Evolutionary conservation across 495 filamentous ascomycete genomes (phyloP), one percentile per base, ranked within the genome.

Genomic region (Sordaria brevicollis): DNA sequence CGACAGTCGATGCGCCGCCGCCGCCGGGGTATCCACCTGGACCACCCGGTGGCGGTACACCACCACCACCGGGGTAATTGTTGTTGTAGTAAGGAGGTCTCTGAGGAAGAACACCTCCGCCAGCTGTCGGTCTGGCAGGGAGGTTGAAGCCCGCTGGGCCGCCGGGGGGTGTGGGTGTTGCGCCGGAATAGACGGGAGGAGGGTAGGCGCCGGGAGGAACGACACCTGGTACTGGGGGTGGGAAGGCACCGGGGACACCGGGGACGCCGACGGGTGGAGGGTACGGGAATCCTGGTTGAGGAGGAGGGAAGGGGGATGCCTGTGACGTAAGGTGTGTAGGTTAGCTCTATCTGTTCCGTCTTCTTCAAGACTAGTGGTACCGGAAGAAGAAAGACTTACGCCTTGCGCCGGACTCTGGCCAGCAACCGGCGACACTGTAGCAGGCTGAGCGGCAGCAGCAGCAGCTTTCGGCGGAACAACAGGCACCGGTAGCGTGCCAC

Each of bases 361-460:
- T 19, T 5, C n/a, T n/a, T n/a, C n/a, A n/a, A n/a, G n/a, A n/a
- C n/a, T n/a, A n/a, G n/a, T 41, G 6, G 6, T 8, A 19, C 17
- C 17, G 83, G 37, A 89, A 77, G 80, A 77, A 72, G 78, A 80
- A 13, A 85, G 76, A 71, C 85, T 86, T 71, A 88, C 86, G 71
- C 77, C 86, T 70, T 84, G 84, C 67, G 74, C 83, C 43, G 87
- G 87, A 71, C 86, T 89, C 62, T 86, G 83, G 15, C 79, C 79
- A 65, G 80, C 82, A 38, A 83, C 83, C 13, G 85, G 83, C 25
- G 83, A 83, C 21, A 84, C 84, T 25, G 84, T 77, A 9, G 89
- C 86, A 10, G 67, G 36, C 33, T 73, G n/a, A 8, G n/a, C n/a
- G n/a, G n/a, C n/a, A n/a, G n/a, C n/a, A n/a, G n/a, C n/a, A n/a